These are phyloP conservation scores for Closterium sp. DNA, from an alignment of 139 green algal genomes.

Conservation along the genomic window DNA sequence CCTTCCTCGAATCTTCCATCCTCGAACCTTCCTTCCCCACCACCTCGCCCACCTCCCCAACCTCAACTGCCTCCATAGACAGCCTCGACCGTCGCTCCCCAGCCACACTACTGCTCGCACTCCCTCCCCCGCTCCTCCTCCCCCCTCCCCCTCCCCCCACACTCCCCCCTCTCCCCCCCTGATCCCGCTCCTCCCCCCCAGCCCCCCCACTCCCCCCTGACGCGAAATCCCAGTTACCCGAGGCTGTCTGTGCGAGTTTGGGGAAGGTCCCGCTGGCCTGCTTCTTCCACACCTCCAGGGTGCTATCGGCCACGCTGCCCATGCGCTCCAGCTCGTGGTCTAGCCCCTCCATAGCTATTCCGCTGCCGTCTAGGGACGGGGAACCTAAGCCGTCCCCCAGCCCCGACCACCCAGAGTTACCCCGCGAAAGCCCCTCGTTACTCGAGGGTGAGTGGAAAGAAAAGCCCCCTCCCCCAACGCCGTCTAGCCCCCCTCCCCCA, in stretches of 20 bases:
- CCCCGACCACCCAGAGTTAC: constrained; percentile 40
- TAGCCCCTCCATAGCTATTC: neutral
- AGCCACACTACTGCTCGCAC: neutral
- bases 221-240: neutral
- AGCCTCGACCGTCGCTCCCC: neutral
- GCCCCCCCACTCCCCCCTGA: neutral
- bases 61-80: neutral
- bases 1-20: too few species aligned
- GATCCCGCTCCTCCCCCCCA: neutral
- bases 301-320: neutral
- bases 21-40: too few species aligned
- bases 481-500: neutral
- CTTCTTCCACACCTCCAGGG: neutral
- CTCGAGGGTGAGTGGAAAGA: constrained; percentile 36
- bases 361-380: constrained; percentile 1
- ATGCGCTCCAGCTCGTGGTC: neutral
- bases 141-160: neutral
- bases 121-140: neutral
- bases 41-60: neutral
- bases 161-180: neutral
- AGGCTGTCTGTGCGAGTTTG: neutral
- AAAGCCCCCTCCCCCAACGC: constrained; percentile 24
- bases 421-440: constrained; percentile 15
- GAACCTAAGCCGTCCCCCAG: constrained; percentile 27
- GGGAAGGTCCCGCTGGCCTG: neutral